A percentile compares a stretch with the other conserved stretches of the same genome.
Conservation (phyloP, 2,329 filamentous ascomycete genomes). For the Fusarium udum region DNA sequence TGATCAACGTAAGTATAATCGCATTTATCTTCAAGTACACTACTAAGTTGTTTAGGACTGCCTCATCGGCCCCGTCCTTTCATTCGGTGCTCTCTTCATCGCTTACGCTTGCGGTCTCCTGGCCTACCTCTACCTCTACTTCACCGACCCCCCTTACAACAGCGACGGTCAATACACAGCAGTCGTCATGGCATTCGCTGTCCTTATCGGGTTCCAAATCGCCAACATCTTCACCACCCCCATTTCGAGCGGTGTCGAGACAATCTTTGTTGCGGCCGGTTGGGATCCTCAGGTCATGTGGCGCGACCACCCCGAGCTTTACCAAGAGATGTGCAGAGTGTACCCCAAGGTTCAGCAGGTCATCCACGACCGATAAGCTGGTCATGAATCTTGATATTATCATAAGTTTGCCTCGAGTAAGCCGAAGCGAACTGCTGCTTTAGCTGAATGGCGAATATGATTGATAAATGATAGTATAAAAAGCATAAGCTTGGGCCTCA, state of each 20-base stretch:
- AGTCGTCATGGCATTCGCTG: slow-evolving; percentile 84
- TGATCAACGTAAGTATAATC: slow-evolving; percentile 70
- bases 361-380: slow-evolving; percentile 58
- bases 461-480: background rate
- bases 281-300: slow-evolving; percentile 80
- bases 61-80: slow-evolving; percentile 77
- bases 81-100: slow-evolving; percentile 83
- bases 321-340: slow-evolving; percentile 78
- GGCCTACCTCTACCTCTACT: slow-evolving; percentile 85
- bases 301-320: slow-evolving; percentile 83
- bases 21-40: rapidly evolving
- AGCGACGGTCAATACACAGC: slow-evolving; percentile 72
- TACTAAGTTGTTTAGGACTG: slow-evolving; percentile 66
- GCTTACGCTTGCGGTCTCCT: slow-evolving; percentile 84
- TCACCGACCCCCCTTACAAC: slow-evolving; percentile 85
- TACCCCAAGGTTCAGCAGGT: slow-evolving; percentile 86
- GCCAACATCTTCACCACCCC: slow-evolving; percentile 91
- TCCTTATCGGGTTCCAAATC: slow-evolving; percentile 90
- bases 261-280: slow-evolving; percentile 83
- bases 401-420: background rate
- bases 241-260: slow-evolving; percentile 87
- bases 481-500: background rate
- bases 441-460: background rate
- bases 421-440: too few species aligned
- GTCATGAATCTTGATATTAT: too few species aligned